Evolutionary conservation across 306 rosid species (phyloP), one percentile per base, ranked within the genome.

Genomic region (Rubus idaeus): DNA sequence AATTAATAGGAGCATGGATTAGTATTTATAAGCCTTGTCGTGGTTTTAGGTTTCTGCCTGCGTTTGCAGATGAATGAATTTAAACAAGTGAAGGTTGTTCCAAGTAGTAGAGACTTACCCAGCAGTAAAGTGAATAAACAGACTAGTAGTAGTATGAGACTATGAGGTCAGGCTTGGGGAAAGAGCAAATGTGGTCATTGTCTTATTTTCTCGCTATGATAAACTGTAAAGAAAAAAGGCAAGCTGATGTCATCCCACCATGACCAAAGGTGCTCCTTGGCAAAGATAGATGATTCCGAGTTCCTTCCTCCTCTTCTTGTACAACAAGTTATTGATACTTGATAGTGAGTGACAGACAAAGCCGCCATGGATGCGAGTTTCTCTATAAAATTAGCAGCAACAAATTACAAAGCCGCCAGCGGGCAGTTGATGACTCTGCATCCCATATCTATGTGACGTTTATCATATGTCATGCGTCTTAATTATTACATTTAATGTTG

Each of bases 241-340:
- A 3, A 21, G 55, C 40, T 44, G 61, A 44, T 46, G 11, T 46
- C 63, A 66, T 74, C 79, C 75, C 64, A 73, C 79, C 83, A 45
- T 4, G 35, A 42, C 50, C 47, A 63, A 8, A 26, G 30, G 30
- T 26, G 30, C 30, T 26, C 30, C 1, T 26, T 26, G 30, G 30
- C 30, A 26, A 0, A 26, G 30, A 26, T 26, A 26, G 30, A 26
- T 26, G 30, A 26, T 26, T 26, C 30, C 30, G 30, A 26, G 30
- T 26, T 26, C 30, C 30, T 26, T n/a, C n/a, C n/a, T 26, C 30
- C 30, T 26, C 30, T 26, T 26, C 30, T 26, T 26, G 30, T 26
- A 26, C 30, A 26, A 26, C 30, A 26, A 26, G 30, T 1, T 26
- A 1, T n/a, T n/a, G n/a, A n/a, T n/a, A n/a, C n/a, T 26, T 26